Evolutionary conservation across 179 eudicot genomes (phyloP).

Genomic region (Nepenthes alata): DNA sequence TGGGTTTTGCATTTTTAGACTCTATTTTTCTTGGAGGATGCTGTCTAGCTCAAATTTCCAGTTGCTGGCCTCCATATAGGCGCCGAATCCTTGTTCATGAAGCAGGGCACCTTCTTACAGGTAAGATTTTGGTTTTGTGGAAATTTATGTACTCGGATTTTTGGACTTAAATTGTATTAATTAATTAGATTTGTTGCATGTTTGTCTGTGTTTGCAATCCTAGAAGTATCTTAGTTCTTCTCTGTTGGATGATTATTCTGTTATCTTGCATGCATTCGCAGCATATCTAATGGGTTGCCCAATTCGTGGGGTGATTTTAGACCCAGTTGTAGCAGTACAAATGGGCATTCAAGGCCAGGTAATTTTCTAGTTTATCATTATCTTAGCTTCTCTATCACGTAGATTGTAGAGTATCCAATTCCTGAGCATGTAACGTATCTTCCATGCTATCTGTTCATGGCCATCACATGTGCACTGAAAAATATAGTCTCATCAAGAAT

Average conservation of each 20-base stretch:
- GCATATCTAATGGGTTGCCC: conserved; percentile 99
- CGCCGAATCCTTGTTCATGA: conserved; percentile 95
- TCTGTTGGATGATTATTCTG: conserved; percentile 3
- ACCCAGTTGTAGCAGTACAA: conserved; percentile 87
- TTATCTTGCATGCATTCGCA: conserved; percentile 24
- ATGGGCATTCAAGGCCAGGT: conserved; percentile 99
- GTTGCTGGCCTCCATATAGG: conserved; percentile 93
- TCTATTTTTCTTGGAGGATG: conserved; percentile 81
- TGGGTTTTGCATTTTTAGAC: conserved; percentile 61
- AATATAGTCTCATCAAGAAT: no score
- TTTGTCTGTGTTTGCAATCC: neutral
- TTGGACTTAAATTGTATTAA: neutral
- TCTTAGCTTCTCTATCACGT: neutral
- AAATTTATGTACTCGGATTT: neutral
- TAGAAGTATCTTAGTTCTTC: neutral
- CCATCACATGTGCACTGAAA: no score
- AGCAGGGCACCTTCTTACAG: conserved; percentile 93
- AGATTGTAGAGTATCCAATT: neutral
- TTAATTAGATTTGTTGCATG: neutral
- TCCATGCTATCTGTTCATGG: neutral
- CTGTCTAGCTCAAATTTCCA: conserved; percentile 78
- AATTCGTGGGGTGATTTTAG: conserved; percentile 87
- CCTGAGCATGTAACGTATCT: neutral
- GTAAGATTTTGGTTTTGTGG: conserved; percentile 18
- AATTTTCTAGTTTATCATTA: conserved; percentile 3